Evolutionary conservation across 768 basidiomycete genomes (phyloP).

Genomic region (Pulveroboletus frians): DNA sequence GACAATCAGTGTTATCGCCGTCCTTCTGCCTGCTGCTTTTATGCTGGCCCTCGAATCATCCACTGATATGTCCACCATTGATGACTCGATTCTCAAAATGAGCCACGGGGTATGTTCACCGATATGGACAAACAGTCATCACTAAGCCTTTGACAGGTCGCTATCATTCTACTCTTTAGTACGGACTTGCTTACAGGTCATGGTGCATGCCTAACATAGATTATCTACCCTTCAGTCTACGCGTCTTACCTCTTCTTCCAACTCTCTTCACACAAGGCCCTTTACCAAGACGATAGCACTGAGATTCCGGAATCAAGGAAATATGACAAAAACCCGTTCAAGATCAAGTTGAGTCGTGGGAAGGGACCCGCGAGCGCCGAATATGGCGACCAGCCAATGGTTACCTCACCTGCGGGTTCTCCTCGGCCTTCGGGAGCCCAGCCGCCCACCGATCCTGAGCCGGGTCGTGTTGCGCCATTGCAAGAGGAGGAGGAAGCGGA

Average conservation of each 20-base stretch:
- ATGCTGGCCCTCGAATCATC: constrained; percentile 47
- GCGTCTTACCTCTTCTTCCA: constrained; percentile 73
- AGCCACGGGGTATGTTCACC: constrained; percentile 61
- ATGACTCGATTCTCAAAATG: constrained; percentile 60
- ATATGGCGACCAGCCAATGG: constrained; percentile 3
- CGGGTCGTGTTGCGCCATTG: background rate
- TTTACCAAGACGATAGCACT: constrained; percentile 49
- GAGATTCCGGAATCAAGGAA: constrained; percentile 35
- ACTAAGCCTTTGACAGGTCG: constrained; percentile 43
- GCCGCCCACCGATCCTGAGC: constrained; percentile 10
- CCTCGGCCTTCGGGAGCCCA: background rate
- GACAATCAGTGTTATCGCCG: constrained; percentile 70
- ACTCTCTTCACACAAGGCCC: constrained; percentile 67
- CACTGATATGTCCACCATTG: constrained; percentile 17
- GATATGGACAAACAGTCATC: background rate
- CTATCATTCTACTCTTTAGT: constrained; percentile 77
- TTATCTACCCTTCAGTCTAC: constrained; percentile 50
- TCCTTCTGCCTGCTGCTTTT: constrained; percentile 76
- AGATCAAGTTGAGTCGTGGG: constrained; percentile 15
- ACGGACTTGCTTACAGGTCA: constrained; percentile 19
- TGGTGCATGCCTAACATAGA: background rate
- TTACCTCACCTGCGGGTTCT: constrained; percentile 8
- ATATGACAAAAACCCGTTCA: constrained; percentile 41
- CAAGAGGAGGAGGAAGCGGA: constrained; percentile 31
- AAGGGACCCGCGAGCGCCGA: constrained; percentile 5